Conservation (phyloP, 2,329 filamentous ascomycete genomes). For the Metarhizium humberi region DNA sequence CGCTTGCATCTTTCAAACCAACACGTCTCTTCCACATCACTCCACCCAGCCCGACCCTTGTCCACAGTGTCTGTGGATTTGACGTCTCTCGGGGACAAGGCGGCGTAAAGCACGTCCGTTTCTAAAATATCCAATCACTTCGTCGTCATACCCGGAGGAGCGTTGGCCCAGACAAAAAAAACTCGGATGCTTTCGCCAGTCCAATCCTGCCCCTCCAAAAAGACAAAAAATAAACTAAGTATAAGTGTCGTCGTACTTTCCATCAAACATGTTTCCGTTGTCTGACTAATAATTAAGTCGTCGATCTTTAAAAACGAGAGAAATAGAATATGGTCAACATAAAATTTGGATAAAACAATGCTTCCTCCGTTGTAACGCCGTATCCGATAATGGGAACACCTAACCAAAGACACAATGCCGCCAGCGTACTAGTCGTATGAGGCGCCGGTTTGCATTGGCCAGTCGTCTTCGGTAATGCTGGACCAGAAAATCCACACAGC, state of each 20-base stretch:
- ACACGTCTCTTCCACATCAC: not conserved
- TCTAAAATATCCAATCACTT: conserved; percentile 1
- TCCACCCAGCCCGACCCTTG: not conserved
- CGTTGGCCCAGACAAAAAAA: not conserved
- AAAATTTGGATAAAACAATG: conserved; percentile 4
- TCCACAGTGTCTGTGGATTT: not conserved
- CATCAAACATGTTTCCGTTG: conserved; percentile 7
- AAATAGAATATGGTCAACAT: conserved; percentile 8
- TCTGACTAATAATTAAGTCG: conserved; percentile 7
- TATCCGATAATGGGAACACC: conserved; percentile 5
- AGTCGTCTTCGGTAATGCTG: conserved; percentile 97
- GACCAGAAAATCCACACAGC: conserved; percentile 95
- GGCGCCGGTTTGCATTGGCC: conserved; percentile 53
- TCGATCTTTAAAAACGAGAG: conserved; percentile 3
- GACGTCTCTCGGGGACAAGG: not conserved
- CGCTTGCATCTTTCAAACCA: not conserved
- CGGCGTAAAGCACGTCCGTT: not conserved
- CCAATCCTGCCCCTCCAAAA: not conserved
- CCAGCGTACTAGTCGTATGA: conserved; percentile 26
- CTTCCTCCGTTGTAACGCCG: conserved; percentile 15
- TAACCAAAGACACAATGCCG: conserved; percentile 4
- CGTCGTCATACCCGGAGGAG: not conserved
- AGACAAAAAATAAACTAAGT: not conserved
- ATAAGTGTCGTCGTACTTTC: not conserved
- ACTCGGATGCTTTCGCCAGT: not conserved